Evolutionary conservation across 2,329 filamentous ascomycete species (phyloP).

Genomic region (Fusarium sp.): DNA sequence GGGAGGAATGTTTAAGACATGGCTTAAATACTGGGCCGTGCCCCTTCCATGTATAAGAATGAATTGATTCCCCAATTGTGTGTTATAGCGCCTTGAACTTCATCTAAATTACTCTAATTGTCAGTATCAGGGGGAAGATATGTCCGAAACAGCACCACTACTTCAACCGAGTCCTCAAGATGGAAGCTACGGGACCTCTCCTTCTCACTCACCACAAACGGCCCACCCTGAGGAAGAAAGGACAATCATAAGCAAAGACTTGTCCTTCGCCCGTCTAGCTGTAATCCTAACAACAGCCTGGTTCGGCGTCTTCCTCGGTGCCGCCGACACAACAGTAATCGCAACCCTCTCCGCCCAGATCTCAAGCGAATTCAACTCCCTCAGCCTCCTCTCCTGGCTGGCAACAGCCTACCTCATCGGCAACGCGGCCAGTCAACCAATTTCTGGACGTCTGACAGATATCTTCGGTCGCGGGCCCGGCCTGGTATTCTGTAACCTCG

Average conservation of each 20-base stretch:
- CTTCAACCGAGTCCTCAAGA: no score
- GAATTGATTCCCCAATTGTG: no score
- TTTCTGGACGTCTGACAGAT: constrained; percentile 82
- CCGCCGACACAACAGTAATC: constrained; percentile 78
- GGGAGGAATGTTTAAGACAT: background rate
- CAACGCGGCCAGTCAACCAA: constrained; percentile 71
- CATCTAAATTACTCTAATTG: no score
- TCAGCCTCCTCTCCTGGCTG: constrained; percentile 82
- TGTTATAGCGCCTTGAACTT: no score
- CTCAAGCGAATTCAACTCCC: constrained; percentile 79
- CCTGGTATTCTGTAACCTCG: constrained; percentile 75
- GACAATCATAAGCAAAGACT: background rate
- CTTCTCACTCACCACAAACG: no score
- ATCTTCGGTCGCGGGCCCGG: constrained; percentile 81
- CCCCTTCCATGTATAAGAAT: no score
- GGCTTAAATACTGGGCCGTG: no score
- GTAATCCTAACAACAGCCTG: constrained; percentile 6
- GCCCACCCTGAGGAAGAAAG: no score
- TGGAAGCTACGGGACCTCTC: no score
- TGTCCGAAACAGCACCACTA: no score
- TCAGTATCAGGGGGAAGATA: no score
- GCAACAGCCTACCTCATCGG: constrained; percentile 83
- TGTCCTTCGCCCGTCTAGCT: background rate
- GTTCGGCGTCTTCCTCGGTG: constrained; percentile 58
- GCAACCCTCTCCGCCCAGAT: constrained; percentile 83